These are phyloP conservation scores for Lentinula sp. DNA, from an alignment of 768 basidiomycete genomes.

Conservation along the genomic window DNA sequence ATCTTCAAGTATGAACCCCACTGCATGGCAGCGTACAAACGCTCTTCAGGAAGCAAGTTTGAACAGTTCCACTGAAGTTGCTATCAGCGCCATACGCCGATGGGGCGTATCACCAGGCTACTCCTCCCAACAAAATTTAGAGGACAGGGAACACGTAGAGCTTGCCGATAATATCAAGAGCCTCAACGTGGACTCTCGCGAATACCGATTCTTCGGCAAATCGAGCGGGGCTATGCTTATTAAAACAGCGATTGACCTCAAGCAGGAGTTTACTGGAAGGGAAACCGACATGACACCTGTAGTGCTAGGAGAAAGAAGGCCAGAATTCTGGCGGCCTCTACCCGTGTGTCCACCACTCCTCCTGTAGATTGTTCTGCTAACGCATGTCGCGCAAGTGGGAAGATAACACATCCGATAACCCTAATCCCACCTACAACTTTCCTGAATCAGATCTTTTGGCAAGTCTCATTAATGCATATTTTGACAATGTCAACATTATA, in stretches of 20 bases:
- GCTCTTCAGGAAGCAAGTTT: background rate
- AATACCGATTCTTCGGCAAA: constrained; percentile 48
- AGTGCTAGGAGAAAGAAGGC: constrained; percentile 11
- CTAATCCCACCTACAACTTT: constrained; percentile 29
- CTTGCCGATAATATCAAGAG: constrained; percentile 29
- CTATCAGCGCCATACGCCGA: constrained; percentile 22
- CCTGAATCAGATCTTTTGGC: constrained; percentile 46
- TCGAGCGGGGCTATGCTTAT: constrained; percentile 47
- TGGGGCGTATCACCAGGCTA: background rate
- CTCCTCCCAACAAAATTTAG: constrained; percentile 12
- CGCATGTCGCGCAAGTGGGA: constrained; percentile 29
- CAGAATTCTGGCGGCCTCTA: constrained; percentile 14
- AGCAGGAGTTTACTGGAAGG: constrained; percentile 46
- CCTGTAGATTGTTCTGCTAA: background rate
- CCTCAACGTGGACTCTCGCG: constrained; percentile 25
- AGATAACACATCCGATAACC: constrained; percentile 9
- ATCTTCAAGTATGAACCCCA: constrained; percentile 8
- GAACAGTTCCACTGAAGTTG: constrained; percentile 9
- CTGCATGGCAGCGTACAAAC: background rate
- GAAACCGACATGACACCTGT: constrained; percentile 14
- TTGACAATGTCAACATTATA: constrained; percentile 47
- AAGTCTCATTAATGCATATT: constrained; percentile 59
- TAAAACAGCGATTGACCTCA: constrained; percentile 50
- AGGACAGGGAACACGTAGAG: constrained; percentile 29
- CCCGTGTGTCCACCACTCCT: constrained; percentile 15